Percentiles rank a stretch among this genome's conserved stretches.
These are phyloP conservation scores for Alternaria alternata DNA, from an alignment of 2,329 filamentous ascomycete species.

Conservation along the genomic window DNA sequence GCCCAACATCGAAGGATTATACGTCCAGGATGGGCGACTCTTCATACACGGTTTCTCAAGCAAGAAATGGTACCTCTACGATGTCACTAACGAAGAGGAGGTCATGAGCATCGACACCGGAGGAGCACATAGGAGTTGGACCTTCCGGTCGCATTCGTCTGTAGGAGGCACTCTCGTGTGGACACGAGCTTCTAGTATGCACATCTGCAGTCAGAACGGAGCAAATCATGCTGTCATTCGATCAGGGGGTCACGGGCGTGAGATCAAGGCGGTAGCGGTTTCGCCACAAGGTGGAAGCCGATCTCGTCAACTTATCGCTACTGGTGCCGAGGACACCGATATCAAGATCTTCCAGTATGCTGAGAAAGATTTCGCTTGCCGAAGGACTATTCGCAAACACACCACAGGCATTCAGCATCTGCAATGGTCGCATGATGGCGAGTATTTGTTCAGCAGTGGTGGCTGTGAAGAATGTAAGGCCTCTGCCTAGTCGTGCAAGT, in stretches of 20 bases:
- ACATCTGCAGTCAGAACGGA: constrained; percentile 51
- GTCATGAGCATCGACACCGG: constrained; percentile 80
- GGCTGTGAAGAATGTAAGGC: constrained; percentile 75
- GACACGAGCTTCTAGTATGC: constrained; percentile 71
- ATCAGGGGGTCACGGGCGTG: constrained; percentile 81
- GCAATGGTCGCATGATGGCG: constrained; percentile 72
- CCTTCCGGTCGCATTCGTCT: constrained; percentile 54
- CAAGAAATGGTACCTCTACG: constrained; percentile 82
- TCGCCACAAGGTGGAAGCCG: constrained; percentile 32
- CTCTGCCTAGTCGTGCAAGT: background rate
- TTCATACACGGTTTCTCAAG: constrained; percentile 83
- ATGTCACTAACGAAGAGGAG: constrained; percentile 74
- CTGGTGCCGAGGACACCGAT: constrained; percentile 74
- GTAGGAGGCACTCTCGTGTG: constrained; percentile 70
- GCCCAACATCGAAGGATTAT: constrained; percentile 77
- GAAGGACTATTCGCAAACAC: constrained; percentile 77
- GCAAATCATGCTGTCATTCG: constrained; percentile 63
- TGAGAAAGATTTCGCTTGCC: constrained; percentile 53
- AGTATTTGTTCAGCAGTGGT: constrained; percentile 82
- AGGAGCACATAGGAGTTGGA: constrained; percentile 82
- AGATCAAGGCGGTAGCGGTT: constrained; percentile 73
- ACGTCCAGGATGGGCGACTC: constrained; percentile 64
- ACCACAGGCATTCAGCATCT: constrained; percentile 84
- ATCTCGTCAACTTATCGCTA: constrained; percentile 62
- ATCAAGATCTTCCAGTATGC: constrained; percentile 75